phyloP scores from a whole-genome alignment of 345 rosid species.

The Sonneratia alba region DNA sequence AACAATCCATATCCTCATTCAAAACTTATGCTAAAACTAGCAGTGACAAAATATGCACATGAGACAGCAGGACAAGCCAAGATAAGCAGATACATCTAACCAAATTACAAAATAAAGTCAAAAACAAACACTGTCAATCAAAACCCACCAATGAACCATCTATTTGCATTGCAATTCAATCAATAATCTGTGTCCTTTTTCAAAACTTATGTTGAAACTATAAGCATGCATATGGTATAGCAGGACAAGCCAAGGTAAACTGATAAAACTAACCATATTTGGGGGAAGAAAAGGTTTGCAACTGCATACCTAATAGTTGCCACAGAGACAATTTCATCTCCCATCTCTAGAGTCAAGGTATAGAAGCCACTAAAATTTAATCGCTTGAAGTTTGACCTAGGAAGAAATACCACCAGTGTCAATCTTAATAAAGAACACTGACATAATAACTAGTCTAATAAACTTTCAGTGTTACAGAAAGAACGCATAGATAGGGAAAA shows the following conservation, averaged over 20 bases:
- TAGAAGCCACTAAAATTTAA: conserved; percentile 63
- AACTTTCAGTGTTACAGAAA: neutral
- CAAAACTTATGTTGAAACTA: too few species aligned
- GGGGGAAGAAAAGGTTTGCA: neutral
- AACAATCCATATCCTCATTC: neutral
- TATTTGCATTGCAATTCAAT: too few species aligned
- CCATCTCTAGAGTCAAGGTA: conserved; percentile 73
- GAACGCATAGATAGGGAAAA: neutral
- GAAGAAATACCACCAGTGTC: conserved; percentile 6
- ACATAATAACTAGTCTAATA: neutral
- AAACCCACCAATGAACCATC: too few species aligned
- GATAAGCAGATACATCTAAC: too few species aligned
- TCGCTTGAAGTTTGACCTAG: conserved; percentile 82
- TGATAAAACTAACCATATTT: neutral
- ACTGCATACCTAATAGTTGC: conserved; percentile 73
- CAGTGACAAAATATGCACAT: neutral
- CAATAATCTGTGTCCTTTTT: too few species aligned
- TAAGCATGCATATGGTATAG: too few species aligned
- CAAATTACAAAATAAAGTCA: too few species aligned
- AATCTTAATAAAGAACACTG: neutral
- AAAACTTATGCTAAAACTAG: neutral
- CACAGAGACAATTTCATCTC: conserved; percentile 71
- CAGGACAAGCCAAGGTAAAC: neutral
- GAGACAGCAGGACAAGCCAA: too few species aligned
- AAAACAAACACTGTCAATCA: too few species aligned